Evolutionary conservation across 169 alveolate species (phyloP), one percentile per base, ranked within the genome.

Genomic region (Eimeria sp.): DNA sequence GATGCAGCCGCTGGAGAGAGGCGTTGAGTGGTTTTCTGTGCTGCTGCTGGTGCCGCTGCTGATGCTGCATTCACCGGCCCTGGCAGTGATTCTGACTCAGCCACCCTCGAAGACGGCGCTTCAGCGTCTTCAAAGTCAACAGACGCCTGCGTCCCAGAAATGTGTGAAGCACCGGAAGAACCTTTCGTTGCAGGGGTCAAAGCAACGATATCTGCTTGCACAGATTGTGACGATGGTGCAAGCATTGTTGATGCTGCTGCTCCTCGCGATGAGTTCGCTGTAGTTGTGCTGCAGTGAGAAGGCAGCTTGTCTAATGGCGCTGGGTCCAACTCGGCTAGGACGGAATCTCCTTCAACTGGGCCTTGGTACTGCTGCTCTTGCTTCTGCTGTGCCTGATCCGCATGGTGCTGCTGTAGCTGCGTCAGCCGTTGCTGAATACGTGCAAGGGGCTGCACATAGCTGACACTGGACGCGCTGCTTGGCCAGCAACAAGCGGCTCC

Each of bases 401-500:
- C 93, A 43, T 9, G 49, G 43, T 63, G 93, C 57, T 83, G 91
- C n/a, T 87, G 93, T 34, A 87, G 80, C 30, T 87, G 93, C 2
- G 93, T 87, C 93, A 87, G 78, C 65, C 73, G 78, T 72, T 87
- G 93, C 83, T 87, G 93, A 40, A 87, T 40, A 27, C 93, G 93
- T 14, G 93, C 93, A 43, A 87, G 65, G n/a, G 93, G 93, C 45
- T 87, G 93, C 82, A 87, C 83, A 63, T 49, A 87, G 34, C 93
- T 61, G 10, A 70, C 27, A 16, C 47, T 63, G 47, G 93, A 87
- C 3, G 76, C 54, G 80, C 80, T 61, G 83, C 93, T 87, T 27
- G 93, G 93, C 93, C 93, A 87, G 65, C 93, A 87, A 54, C 93
- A 87, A 20, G 93, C 61, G 67, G 93, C 93, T 45, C 93, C 93